Conservation (phyloP, 441 rosid genomes). For the Pelargonium citronellum region DNA sequence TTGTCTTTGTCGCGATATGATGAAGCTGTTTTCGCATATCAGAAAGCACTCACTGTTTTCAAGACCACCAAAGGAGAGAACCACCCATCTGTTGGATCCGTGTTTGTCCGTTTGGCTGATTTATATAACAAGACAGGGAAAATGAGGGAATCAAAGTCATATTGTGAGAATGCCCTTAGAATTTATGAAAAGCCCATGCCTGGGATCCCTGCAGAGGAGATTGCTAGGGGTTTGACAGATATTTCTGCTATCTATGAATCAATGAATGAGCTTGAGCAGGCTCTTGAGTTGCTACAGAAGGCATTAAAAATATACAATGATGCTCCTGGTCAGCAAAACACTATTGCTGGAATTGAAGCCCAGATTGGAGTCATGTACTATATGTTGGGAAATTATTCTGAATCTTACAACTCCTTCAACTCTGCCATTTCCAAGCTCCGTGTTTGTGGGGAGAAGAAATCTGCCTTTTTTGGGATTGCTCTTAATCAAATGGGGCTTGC, state of each 20-base stretch:
- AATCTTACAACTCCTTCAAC: constrained; percentile 47
- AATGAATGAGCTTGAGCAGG: constrained; percentile 60
- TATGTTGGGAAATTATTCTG: constrained; percentile 55
- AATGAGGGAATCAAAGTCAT: constrained; percentile 56
- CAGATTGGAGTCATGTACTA: constrained; percentile 70
- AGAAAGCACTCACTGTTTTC: constrained; percentile 58
- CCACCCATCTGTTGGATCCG: constrained; percentile 57
- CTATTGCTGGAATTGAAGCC: constrained; percentile 61
- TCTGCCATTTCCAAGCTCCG: constrained; percentile 48
- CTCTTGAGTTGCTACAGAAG: constrained; percentile 51
- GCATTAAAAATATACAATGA: constrained; percentile 48
- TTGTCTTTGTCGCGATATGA: constrained; percentile 55
- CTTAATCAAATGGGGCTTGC: constrained; percentile 73
- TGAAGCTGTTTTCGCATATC: constrained; percentile 64
- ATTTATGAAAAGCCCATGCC: constrained; percentile 50
- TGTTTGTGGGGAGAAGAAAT: constrained; percentile 55
- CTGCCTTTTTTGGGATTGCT: constrained; percentile 62
- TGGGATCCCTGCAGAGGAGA: constrained; percentile 56
- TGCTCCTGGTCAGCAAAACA: constrained; percentile 57
- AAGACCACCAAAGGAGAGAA: constrained; percentile 63
- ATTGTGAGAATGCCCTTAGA: constrained; percentile 55
- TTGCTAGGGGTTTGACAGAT: constrained; percentile 60
- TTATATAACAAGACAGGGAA: constrained; percentile 56
- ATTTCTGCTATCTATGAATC: constrained; percentile 59
- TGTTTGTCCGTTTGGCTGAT: constrained; percentile 64